A percentile compares a stretch with the other conserved stretches of the same genome.
Conservation (phyloP, 495 filamentous ascomycete genomes). For the Chaetomium tenue region DNA sequence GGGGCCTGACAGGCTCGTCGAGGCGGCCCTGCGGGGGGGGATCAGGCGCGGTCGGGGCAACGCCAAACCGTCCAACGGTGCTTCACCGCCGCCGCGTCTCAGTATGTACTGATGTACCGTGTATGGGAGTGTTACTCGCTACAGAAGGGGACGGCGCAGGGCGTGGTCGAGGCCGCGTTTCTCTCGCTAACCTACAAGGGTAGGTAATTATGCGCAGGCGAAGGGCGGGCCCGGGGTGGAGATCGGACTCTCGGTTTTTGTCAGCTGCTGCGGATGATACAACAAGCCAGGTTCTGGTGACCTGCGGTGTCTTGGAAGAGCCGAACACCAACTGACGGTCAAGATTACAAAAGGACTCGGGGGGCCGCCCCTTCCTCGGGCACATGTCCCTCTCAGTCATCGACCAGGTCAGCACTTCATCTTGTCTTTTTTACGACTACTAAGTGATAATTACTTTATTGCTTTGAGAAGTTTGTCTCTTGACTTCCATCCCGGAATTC, state of each 20-base stretch:
- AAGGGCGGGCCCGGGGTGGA: slow-evolving; percentile 16
- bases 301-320: slow-evolving; percentile 30
- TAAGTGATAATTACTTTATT: not conserved
- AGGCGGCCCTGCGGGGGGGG: slow-evolving; percentile 13
- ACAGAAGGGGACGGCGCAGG: slow-evolving; percentile 23
- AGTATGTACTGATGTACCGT: too few relatives aligned
- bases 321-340: slow-evolving; percentile 32
- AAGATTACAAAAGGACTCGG: slow-evolving; percentile 34
- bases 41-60: slow-evolving; percentile 12
- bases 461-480: not conserved
- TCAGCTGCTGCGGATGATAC: slow-evolving; percentile 39
- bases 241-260: slow-evolving; percentile 33
- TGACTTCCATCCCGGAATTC: too few relatives aligned
- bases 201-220: slow-evolving; percentile 11
- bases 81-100: slow-evolving; percentile 26
- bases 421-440: not conserved
- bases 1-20: slow-evolving; percentile 15
- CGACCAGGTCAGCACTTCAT: slow-evolving; percentile 8
- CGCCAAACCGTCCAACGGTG: slow-evolving; percentile 1
- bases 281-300: slow-evolving; percentile 32
- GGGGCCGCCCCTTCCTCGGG: slow-evolving; percentile 21
- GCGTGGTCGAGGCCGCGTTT: slow-evolving; percentile 18
- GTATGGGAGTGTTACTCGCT: slow-evolving; percentile 9
- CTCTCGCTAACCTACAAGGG: slow-evolving; percentile 20
- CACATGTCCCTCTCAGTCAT: slow-evolving; percentile 16